Base-by-base conservation (phyloP, 345 rosid species). In the Raphanus raphanistrum region DNA sequence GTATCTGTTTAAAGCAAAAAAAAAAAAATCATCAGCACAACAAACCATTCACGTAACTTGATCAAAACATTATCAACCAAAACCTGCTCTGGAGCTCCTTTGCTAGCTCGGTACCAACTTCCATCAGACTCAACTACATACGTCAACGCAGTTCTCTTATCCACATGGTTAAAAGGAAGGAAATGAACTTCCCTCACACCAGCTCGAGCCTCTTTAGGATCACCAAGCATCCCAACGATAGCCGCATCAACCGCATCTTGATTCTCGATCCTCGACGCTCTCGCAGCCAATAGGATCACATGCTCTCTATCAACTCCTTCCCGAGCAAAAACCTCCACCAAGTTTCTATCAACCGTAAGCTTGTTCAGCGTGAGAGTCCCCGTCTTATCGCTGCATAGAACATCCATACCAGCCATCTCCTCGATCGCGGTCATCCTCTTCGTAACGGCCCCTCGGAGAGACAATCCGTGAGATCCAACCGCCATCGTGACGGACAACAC, bases 321-420 rank as follows among this genome's bases (percentile, higher is more conserved):
- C 0, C 21, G 21, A 0, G 79, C 83, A 43, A 89, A 94, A 63
- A 94, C 89, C 82, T 92, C 97, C 13, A 90, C 84, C 15, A 94
- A 80, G 79, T 50, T 88, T 76, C 70, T 88, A 80, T 94, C 98
- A 54, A 94, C 98, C 15, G 77, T 76, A 50, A 94, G 90, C 85
- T 87, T 94, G 80, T 94, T 94, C 72, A 94, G 74, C 35, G 96
- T 94, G 9, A 94, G 76, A 70, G 96, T 92, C 4, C 98, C 97
- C 8, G 98, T 94, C 81, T 94, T 94, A 79, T 94, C 98, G 79
- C 97, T 84, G 84, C 94, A 94, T 0, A 94, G 85, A 54, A 94
- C 97, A 84, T 94, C 98, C 97, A 94, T 94, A 61, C 94, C 94
- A 0, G 97, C 98, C 96, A 94, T 89, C 81, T 92, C 98, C 72